These are phyloP conservation scores for Globisporangium barbulae DNA, from an alignment of 352 stramenopile species.

Conservation along the genomic window DNA sequence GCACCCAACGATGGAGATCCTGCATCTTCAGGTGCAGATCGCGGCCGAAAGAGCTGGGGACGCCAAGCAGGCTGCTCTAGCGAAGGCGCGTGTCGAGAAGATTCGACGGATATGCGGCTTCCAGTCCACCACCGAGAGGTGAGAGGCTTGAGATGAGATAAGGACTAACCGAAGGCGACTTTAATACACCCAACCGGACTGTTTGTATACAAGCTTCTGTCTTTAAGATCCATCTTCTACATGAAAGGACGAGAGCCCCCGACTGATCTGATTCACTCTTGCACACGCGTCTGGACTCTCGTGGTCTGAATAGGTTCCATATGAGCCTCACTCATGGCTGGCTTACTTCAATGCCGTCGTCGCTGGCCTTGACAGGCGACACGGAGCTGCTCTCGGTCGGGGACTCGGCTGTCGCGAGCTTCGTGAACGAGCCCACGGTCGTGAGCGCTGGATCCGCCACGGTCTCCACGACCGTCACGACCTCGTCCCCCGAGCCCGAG, in stretches of 20 bases:
- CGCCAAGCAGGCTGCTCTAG: conserved; percentile 12
- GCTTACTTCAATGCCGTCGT: not conserved
- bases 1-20: conserved; percentile 45
- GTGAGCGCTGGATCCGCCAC: conserved; percentile 23
- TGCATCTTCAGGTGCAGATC: conserved; percentile 44
- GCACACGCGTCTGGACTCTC: not conserved
- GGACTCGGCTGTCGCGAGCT: not conserved
- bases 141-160: not conserved
- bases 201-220: conserved; percentile 1
- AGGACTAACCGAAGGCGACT: not conserved
- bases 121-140: not conserved
- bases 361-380: not conserved
- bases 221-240: not conserved
- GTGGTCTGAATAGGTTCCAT: not conserved
- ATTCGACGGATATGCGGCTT: conserved; percentile 38
- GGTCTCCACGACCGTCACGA: conserved; percentile 28
- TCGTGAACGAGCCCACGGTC: not conserved
- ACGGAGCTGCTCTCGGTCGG: not conserved
- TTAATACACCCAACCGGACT: not conserved
- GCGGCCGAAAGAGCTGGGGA: conserved; percentile 32
- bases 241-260: not conserved
- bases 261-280: not conserved
- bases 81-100: conserved; percentile 12
- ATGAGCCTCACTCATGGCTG: not conserved
- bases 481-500: conserved; percentile 19